Base-by-base conservation (phyloP, 2,329 filamentous ascomycete genomes). In the Fonsecaea nubica region DNA sequence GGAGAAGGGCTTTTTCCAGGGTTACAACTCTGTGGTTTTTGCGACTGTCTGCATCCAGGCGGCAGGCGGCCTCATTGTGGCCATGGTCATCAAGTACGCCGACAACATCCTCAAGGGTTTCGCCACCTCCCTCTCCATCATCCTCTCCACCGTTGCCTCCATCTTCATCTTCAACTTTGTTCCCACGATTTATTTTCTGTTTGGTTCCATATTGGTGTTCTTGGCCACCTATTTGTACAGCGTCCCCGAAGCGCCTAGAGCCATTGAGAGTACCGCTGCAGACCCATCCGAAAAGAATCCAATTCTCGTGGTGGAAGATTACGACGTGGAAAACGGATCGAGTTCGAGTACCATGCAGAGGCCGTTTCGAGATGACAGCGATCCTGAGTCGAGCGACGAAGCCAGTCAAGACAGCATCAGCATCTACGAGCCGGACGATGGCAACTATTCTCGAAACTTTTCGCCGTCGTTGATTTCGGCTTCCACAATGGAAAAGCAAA, bases 71-170 rank as follows among this genome's bases (percentile, higher is more conserved):
- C 85, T 98, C 21, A 81, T 96, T 21, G 89, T 92, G 8, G 90
- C 90, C 1, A 83, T 95, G 67, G 92, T 90, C 75, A 90, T 95
- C 77, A 91, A 90, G 68, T 91, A 92, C 75, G 89, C 91, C 9
- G 91, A 95, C 80, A 96, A 94, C 75, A 96, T 96, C 76, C 89
- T 92, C 68, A 96, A 96, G 82, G 96, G 94, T 76, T 93, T 96
- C 79, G 93, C 94, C 2, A 95, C 93, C 2, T 95, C 92, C 73
- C 91, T 96, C 67, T 96, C 92, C 74, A 95, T 97, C 67, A 83
- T 97, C 64, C 81, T 97, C 58, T 96, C 92, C 74, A 93, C 93
- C 69, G 71, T 97, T 12, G 91, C 91, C 59, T 97, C 93, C 74
- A 85, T 96, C 1, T 90, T 88, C 80, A 89, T 96, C 71, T 97